A percentile compares a stretch with the other conserved stretches of the same genome.
Evolutionary conservation across 75 land plant genomes (phyloP).

Genomic region (Cryptomeria japonica): DNA sequence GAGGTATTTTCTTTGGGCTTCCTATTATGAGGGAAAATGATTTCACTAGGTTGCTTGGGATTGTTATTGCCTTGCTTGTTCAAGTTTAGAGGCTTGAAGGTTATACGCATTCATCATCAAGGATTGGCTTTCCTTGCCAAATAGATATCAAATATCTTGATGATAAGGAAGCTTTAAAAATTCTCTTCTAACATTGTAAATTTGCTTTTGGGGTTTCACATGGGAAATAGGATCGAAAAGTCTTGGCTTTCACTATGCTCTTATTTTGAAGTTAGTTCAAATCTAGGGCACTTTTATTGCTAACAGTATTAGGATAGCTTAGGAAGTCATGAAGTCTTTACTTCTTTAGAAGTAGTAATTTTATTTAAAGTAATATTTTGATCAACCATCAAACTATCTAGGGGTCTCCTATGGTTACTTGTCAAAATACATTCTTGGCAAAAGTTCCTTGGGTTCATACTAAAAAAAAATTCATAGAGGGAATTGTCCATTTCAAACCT

Average conservation of each 20-base stretch:
- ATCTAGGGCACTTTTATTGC: not conserved
- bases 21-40: too few relatives aligned
- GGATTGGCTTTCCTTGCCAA: not conserved
- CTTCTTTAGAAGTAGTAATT: not conserved
- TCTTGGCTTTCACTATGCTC: not conserved
- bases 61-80: not conserved
- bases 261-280: not conserved
- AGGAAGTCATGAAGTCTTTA: not conserved
- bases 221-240: not conserved
- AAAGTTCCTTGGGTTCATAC: not conserved
- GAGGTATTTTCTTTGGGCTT: not conserved
- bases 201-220: not conserved
- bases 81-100: not conserved
- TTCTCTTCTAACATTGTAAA: too few relatives aligned
- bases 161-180: not conserved
- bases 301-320: not conserved
- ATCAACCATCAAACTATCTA: too few relatives aligned
- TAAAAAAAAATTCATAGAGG: not conserved
- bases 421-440: not conserved
- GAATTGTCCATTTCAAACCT: not conserved
- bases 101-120: not conserved
- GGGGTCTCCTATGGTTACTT: not conserved
- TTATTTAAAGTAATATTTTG: too few relatives aligned
- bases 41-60: not conserved
- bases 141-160: not conserved